These are phyloP conservation scores for Tolypocladium ovalisporum DNA, from an alignment of 2,329 filamentous ascomycete species.

Conservation along the genomic window DNA sequence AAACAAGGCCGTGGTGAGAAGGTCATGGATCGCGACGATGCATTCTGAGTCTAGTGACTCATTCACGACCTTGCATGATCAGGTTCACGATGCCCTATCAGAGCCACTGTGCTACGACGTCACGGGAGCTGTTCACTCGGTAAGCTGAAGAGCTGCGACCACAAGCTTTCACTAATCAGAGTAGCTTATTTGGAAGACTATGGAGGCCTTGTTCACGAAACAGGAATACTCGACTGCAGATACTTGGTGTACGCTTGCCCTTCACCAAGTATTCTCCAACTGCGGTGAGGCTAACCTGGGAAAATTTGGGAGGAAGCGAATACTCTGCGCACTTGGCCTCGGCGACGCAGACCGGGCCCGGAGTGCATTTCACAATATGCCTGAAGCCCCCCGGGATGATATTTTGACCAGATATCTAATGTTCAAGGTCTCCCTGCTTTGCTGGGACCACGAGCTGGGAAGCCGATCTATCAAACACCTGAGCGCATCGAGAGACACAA, in stretches of 20 bases:
- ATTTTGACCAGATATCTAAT: constrained; percentile 61
- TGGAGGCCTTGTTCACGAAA: constrained; percentile 48
- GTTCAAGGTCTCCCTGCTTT: constrained; percentile 60
- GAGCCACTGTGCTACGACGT: constrained; percentile 45
- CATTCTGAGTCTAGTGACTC: constrained; percentile 20
- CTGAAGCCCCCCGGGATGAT: constrained; percentile 44
- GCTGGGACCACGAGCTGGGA: constrained; percentile 46
- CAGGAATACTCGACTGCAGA: constrained; percentile 44
- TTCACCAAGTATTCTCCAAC: constrained; percentile 55
- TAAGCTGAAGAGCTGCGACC: constrained; percentile 21
- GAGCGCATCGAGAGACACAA: constrained; percentile 36
- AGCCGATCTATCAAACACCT: constrained; percentile 52
- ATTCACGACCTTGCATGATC: constrained; percentile 12
- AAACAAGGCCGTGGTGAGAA: constrained; percentile 57
- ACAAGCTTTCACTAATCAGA: constrained; percentile 4
- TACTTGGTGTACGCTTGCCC: constrained; percentile 60
- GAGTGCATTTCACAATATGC: constrained; percentile 44
- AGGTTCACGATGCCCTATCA: constrained; percentile 31
- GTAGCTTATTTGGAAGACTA: constrained; percentile 71
- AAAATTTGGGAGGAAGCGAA: constrained; percentile 61
- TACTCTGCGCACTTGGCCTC: constrained; percentile 55
- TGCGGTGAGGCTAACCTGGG: constrained; percentile 55
- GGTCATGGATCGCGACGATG: constrained; percentile 53
- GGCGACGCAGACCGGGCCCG: constrained; percentile 13
- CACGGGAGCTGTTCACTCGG: constrained; percentile 57